Conservation (phyloP, 306 rosid species). For the Vigna angularis region DNA sequence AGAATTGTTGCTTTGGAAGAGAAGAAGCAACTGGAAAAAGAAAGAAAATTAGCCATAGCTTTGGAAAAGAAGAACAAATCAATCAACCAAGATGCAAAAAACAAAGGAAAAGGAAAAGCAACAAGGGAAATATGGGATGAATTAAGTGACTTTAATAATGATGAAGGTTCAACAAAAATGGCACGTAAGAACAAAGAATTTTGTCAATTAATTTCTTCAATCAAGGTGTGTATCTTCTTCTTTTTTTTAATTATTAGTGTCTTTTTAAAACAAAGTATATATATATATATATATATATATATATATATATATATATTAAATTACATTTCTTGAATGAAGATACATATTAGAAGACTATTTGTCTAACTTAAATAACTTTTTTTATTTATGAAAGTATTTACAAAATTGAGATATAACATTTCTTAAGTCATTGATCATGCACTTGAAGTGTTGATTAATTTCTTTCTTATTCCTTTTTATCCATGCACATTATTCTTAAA, state of each 20-base stretch:
- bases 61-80: not conserved
- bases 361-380: too few relatives aligned
- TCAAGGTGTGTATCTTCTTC: conserved; percentile 28
- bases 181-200: conserved; percentile 8
- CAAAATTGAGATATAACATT: too few relatives aligned
- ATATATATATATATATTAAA: not conserved
- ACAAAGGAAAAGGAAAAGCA: conserved; percentile 39
- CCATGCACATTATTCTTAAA: not conserved
- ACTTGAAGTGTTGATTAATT: not conserved
- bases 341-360: too few relatives aligned
- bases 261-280: not conserved
- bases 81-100: not conserved
- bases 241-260: not conserved
- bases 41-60: not conserved
- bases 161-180: not conserved
- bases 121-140: not conserved
- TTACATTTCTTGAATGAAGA: not conserved
- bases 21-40: conserved; percentile 28
- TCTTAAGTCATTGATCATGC: not conserved
- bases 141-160: not conserved
- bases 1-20: conserved; percentile 48
- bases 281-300: too few relatives aligned
- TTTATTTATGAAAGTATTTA: too few relatives aligned
- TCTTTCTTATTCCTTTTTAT: not conserved
- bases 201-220: conserved; percentile 19